phyloP scores from a whole-genome alignment of 495 filamentous ascomycete species.

The Penicillium goetzii region DNA sequence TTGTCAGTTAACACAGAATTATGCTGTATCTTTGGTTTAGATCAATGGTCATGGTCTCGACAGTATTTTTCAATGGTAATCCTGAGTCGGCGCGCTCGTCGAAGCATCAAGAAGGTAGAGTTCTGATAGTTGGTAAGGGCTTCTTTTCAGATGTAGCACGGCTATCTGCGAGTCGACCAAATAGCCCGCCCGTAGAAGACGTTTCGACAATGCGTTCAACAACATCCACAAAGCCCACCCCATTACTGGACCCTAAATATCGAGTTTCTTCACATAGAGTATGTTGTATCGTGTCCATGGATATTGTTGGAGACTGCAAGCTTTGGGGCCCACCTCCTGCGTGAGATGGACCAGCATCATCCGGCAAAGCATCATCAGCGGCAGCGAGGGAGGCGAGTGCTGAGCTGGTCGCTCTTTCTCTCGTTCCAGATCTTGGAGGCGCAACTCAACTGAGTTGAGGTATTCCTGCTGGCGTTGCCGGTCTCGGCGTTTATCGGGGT shows the following conservation, averaged over 20 bases:
- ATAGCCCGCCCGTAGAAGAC: neutral
- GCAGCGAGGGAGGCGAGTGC: neutral
- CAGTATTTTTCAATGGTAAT: too few species aligned
- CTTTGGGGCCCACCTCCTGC: neutral
- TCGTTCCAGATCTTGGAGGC: neutral
- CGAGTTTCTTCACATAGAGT: neutral
- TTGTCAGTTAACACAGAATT: too few species aligned
- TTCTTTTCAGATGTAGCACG: neutral
- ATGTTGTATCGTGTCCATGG: neutral
- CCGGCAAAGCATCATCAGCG: neutral
- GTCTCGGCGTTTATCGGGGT: neutral
- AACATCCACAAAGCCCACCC: neutral
- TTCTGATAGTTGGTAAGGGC: neutral
- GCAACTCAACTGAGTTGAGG: neutral
- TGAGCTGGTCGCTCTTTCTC: neutral
- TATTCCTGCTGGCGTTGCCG: neutral
- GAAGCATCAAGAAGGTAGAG: too few species aligned
- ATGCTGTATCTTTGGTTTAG: too few species aligned
- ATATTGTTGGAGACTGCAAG: neutral
- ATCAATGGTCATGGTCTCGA: too few species aligned
- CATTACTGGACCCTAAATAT: neutral
- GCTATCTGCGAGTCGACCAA: neutral
- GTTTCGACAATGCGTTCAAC: neutral
- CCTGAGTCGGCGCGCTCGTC: neutral
- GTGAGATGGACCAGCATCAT: neutral